A percentile compares a stretch with the other conserved stretches of the same genome.
Evolutionary conservation across 2,329 filamentous ascomycete genomes (phyloP).

Genomic region (Ilyonectria destructans): DNA sequence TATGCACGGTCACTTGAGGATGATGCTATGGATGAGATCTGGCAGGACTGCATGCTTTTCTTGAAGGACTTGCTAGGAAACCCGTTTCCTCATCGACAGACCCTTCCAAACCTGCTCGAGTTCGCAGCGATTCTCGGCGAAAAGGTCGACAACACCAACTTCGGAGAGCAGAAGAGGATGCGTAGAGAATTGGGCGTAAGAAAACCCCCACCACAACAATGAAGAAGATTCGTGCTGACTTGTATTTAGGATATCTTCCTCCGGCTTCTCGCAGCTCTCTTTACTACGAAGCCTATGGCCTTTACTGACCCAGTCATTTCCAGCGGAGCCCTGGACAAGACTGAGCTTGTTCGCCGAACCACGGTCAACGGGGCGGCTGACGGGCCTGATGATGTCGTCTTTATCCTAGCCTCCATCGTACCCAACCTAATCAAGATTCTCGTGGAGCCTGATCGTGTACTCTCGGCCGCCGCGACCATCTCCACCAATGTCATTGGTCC

Average conservation of each 20-base stretch:
- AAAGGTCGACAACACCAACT: conserved; percentile 98
- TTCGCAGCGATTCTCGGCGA: conserved; percentile 92
- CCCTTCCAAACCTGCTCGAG: conserved; percentile 86
- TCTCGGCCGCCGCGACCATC: conserved; percentile 84
- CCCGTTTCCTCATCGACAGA: conserved; percentile 94
- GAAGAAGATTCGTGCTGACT: conserved; percentile 47
- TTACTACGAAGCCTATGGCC: conserved; percentile 87
- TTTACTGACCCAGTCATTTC: conserved; percentile 71
- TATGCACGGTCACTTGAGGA: conserved; percentile 94
- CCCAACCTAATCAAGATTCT: conserved; percentile 87
- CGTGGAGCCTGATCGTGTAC: conserved; percentile 87
- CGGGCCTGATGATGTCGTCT: conserved; percentile 82
- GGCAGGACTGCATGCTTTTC: conserved; percentile 94
- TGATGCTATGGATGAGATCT: conserved; percentile 98
- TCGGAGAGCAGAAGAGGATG: conserved; percentile 95
- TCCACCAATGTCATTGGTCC: conserved; percentile 88
- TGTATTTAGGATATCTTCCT: conserved; percentile 84
- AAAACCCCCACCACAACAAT: conserved; percentile 39
- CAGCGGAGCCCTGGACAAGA: conserved; percentile 56
- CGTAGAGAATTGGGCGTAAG: conserved; percentile 88
- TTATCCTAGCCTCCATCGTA: conserved; percentile 84
- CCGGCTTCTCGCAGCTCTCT: conserved; percentile 90
- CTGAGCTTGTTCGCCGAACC: conserved; percentile 58
- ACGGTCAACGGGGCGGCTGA: conserved; percentile 56
- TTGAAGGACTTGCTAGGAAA: conserved; percentile 91